phyloP scores from a whole-genome alignment of 2,329 filamentous ascomycete species.

The Cordyceps pruinosa region DNA sequence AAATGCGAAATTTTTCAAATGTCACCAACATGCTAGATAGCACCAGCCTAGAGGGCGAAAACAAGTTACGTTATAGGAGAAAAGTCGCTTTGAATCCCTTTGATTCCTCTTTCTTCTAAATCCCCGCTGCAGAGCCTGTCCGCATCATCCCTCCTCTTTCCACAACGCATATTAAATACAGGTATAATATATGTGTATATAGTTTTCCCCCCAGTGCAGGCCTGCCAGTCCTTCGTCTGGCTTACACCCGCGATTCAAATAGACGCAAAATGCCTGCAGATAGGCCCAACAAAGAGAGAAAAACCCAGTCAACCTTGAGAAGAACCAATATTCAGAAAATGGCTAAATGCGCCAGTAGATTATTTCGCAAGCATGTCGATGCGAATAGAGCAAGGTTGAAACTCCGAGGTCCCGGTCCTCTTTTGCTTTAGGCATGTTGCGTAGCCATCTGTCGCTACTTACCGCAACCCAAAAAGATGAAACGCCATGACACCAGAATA shows the following conservation, averaged over 20 bases:
- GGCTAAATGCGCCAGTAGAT: not conserved
- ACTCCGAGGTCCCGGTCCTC: not conserved
- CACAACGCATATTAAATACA: constrained; percentile 7
- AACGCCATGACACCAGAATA: constrained; percentile 5
- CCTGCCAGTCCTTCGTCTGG: not conserved
- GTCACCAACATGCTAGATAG: too few species aligned
- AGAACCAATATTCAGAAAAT: not conserved
- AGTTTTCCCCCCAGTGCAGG: not conserved
- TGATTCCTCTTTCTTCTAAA: not conserved
- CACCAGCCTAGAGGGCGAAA: too few species aligned
- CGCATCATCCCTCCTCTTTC: not conserved
- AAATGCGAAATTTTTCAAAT: too few species aligned
- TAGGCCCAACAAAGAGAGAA: not conserved
- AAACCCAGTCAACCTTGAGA: not conserved
- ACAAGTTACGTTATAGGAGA: not conserved
- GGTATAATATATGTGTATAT: not conserved
- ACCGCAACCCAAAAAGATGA: not conserved
- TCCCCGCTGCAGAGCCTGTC: constrained; percentile 12
- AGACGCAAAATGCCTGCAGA: not conserved
- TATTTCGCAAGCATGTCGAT: not conserved
- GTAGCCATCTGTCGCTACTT: not conserved
- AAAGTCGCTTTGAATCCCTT: not conserved
- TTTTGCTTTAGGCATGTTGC: not conserved
- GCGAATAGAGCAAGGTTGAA: not conserved
- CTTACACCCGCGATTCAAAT: not conserved